Percentiles rank a stretch among this genome's conserved stretches.
These are phyloP conservation scores for Penstemon barbatus DNA, from an alignment of 257 asterid genomes.

Conservation along the genomic window DNA sequence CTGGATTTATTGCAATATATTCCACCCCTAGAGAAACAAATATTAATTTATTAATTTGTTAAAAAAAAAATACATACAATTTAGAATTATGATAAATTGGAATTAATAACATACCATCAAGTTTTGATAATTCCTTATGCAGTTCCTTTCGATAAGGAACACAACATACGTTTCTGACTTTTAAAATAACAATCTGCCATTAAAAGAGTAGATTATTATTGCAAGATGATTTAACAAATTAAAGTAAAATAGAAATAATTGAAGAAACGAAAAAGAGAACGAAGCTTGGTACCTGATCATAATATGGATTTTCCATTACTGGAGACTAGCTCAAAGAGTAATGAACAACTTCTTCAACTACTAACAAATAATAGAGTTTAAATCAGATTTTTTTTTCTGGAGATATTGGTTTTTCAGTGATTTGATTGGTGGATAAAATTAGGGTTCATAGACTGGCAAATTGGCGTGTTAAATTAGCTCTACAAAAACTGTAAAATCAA, in stretches of 20 bases:
- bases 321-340: no score
- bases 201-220: not conserved
- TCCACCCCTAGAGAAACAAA: slow-evolving; percentile 21
- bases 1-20: slow-evolving; percentile 28
- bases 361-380: no score
- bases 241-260: not conserved
- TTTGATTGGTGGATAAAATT: no score
- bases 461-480: no score
- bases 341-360: no score
- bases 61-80: no score
- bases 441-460: no score
- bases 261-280: not conserved
- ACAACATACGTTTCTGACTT: slow-evolving; percentile 32
- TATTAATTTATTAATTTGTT: no score
- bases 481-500: no score
- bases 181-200: slow-evolving; percentile 28
- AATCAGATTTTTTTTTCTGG: no score
- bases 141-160: slow-evolving; percentile 24
- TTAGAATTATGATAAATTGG: no score
- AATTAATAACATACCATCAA: slow-evolving; percentile 25
- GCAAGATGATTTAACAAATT: not conserved
- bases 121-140: slow-evolving; percentile 28
- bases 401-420: no score
- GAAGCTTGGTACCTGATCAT: slow-evolving; percentile 7
- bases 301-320: not conserved